Base-by-base conservation (phyloP, 495 filamentous ascomycete genomes). In the Aspergillus panamensis region DNA sequence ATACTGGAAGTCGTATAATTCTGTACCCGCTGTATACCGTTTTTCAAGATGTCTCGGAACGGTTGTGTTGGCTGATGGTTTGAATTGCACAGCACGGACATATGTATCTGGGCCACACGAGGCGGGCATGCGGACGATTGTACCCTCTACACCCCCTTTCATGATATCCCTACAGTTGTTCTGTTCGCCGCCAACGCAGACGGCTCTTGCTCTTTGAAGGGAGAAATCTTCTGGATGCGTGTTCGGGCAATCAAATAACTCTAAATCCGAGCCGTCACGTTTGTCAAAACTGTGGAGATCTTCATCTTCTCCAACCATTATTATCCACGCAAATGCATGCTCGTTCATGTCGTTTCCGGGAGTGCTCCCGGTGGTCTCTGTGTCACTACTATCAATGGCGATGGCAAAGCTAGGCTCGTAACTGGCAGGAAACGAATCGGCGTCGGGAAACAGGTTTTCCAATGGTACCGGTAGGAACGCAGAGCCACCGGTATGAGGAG, bases 1-100 rank as follows among this genome's bases (percentile, higher is more conserved):
- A 42, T 53, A 53, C 16, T 53, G 33, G 20, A 53, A 53, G n/a
- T 53, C 35, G 19, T 53, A 53, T 3, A 54, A 19, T n/a, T 9
- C 25, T 21, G 6, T 21, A n/a, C 6, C 16, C 2, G 17, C n/a
- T 1, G 16, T 20, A 14, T 42, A 14, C 7, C 51, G 51, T 37
- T 53, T 53, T 2, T 25, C 17, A 2, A 54, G 16, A 54, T 54
- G 39, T 0, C 51, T 21, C 2, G 51, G 51, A 2, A 54, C 4
- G 1, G 39, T 54, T 3, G 13, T 3, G 16, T 54, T 54, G 9
- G 31, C 3, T 2, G 51, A 30, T 6, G 1, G 20, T 32, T 54
- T 37, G 16, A 54, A 54, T 6, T 16, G 51, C 5, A 54, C 51
- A 2, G 51, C 51, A 3, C 51, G 17, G 14, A 54, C 39, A 13